phyloP scores from a whole-genome alignment of 352 stramenopile genomes.

The Globisporangium splendens region DNA sequence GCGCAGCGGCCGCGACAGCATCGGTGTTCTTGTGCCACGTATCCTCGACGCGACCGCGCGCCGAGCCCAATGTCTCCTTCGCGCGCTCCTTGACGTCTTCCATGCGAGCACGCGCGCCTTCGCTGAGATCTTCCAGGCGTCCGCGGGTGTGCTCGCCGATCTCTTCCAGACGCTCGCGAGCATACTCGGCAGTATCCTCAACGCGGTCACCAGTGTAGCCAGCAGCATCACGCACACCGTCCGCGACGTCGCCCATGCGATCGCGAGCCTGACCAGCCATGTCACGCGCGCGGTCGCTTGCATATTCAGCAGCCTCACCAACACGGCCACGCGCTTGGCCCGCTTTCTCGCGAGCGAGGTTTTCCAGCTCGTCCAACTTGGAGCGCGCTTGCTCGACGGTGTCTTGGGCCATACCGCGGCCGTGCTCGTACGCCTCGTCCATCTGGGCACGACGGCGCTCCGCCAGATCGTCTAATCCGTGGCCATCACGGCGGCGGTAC shows the following conservation, averaged over 20 bases:
- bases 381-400: too few relatives aligned
- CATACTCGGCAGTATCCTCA: conserved; percentile 31
- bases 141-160: conserved; percentile 24
- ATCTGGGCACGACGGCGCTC: conserved; percentile 6
- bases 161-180: conserved; percentile 32
- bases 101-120: conserved; percentile 18
- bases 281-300: conserved; percentile 1
- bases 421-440: conserved; percentile 9
- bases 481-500: conserved; percentile 6
- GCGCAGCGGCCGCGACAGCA: conserved; percentile 24
- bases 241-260: conserved; percentile 5
- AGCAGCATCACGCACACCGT: conserved; percentile 28
- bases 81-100: conserved; percentile 43
- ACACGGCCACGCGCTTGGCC: not conserved
- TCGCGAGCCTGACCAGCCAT: conserved; percentile 1
- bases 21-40: conserved; percentile 58
- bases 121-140: conserved; percentile 17
- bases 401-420: not conserved
- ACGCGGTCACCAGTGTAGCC: conserved; percentile 15
- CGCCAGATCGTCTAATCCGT: conserved; percentile 7
- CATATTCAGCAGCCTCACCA: not conserved
- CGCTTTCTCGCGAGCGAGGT: too few relatives aligned
- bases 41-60: conserved; percentile 38
- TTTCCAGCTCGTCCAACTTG: too few relatives aligned
- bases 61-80: conserved; percentile 35